phyloP scores from a whole-genome alignment of 495 filamentous ascomycete species.

The Hypoxylon cercidicola region DNA sequence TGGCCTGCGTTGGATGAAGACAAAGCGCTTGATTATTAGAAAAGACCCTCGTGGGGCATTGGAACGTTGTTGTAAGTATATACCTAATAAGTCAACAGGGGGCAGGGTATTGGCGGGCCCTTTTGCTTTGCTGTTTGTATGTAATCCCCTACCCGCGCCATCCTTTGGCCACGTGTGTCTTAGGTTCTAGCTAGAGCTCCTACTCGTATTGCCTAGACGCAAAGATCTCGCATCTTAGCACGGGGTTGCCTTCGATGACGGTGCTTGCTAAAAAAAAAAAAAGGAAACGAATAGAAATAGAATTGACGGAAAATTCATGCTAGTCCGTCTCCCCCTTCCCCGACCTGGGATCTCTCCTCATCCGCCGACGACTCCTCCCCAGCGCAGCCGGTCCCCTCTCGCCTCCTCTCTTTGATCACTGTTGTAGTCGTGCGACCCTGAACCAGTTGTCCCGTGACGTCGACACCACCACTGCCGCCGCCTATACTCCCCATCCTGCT shows the following conservation, averaged over 20 bases:
- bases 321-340: not conserved
- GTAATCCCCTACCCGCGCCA: not conserved
- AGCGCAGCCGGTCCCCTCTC: not conserved
- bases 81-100: slow-evolving; percentile 27
- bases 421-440: not conserved
- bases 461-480: not conserved
- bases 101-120: slow-evolving; percentile 1
- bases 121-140: slow-evolving; percentile 3
- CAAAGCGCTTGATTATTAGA: slow-evolving; percentile 8
- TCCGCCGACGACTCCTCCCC: not conserved
- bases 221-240: not conserved
- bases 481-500: not conserved
- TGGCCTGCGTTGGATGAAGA: slow-evolving; percentile 12
- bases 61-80: slow-evolving; percentile 32
- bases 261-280: not conserved
- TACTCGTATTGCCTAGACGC: not conserved
- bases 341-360: not conserved
- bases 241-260: not conserved
- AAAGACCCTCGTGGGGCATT: not conserved
- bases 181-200: slow-evolving; percentile 1
- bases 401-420: slow-evolving; percentile 9
- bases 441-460: not conserved
- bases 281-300: slow-evolving; percentile 10
- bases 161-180: not conserved
- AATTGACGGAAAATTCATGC: not conserved